phyloP scores from a whole-genome alignment of 2,329 filamentous ascomycete species.

The Cercospora nicotianae region DNA sequence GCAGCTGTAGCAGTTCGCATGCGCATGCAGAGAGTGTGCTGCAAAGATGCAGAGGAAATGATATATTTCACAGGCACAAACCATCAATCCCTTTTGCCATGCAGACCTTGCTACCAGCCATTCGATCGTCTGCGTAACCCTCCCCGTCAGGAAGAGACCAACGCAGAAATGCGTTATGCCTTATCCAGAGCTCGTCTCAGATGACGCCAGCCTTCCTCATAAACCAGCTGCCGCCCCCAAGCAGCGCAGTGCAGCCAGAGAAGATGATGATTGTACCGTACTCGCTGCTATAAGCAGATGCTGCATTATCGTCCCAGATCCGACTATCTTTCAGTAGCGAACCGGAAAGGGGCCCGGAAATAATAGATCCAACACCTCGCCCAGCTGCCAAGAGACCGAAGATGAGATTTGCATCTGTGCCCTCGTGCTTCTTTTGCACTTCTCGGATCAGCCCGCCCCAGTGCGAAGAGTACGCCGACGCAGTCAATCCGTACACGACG shows the following conservation, averaged over 20 bases:
- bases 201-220: conserved; percentile 24
- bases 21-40: not conserved
- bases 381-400: conserved; percentile 52
- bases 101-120: not conserved
- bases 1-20: conserved; percentile 3
- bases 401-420: conserved; percentile 48
- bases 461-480: conserved; percentile 42
- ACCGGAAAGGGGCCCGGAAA: conserved; percentile 55
- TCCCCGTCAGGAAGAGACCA: not conserved
- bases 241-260: conserved; percentile 36
- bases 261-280: conserved; percentile 47
- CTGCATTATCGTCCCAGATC: conserved; percentile 25
- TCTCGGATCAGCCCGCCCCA: conserved; percentile 36
- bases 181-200: conserved; percentile 1
- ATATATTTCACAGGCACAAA: not conserved
- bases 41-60: not conserved
- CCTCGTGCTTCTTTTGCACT: conserved; percentile 23
- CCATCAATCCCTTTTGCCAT: not conserved
- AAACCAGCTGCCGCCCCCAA: conserved; percentile 26
- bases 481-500: conserved; percentile 47
- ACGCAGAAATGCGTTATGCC: not conserved
- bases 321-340: conserved; percentile 41
- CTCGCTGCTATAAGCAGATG: conserved; percentile 43
- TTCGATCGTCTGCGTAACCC: too few relatives aligned
- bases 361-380: conserved; percentile 53